Evolutionary conservation across 176 grass and related monocot genomes (phyloP), one percentile per base, ranked within the genome.

Genomic region (Phoenix roebelenii): DNA sequence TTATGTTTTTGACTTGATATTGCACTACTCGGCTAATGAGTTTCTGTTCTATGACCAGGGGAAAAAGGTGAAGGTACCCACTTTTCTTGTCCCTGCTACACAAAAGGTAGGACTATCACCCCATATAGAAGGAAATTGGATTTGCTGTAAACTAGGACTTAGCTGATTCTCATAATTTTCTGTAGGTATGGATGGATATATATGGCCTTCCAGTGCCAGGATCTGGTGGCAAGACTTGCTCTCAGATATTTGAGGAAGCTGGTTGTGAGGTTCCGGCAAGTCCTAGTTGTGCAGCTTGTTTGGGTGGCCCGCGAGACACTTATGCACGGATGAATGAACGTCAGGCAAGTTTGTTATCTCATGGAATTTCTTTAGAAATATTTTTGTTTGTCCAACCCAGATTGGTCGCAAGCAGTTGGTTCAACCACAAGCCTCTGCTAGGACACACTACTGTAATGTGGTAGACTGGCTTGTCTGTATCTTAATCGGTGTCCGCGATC

Each of bases 231-330:
- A 88, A 85, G 78, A 97, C 92, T 64, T 97, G 92, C 58, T 79
- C 86, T 72, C 80, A 97, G 68, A 90, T 96, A 72, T 96, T 96
- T 70, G 87, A 96, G 58, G 87, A 90, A 65, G 92, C 86, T 79
- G 92, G 92, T 64, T 97, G 92, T 39, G 92, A 97, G 63, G 79
- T 82, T 50, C 87, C 92, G 67, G 75, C 92, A 76, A 97, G 87
- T 7, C 92, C 92, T 54, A 85, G 64, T 29, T 91, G 92, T 67
- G 92, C 80, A 51, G 92, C 92, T 69, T 97, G 83, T 76, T 83
- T 97, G 73, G 87, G 84, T 66, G 87, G 92, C 49, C 92, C 87
- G 32, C 87, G 76, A 12, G 92, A 97, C 72, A 97, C 92, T 22
- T 97, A 97, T 70, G 92, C 81, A 48, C 76, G 92, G 52, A 91